Conservation (phyloP, 2,329 filamentous ascomycete genomes). For the Myriangium duriaei region DNA sequence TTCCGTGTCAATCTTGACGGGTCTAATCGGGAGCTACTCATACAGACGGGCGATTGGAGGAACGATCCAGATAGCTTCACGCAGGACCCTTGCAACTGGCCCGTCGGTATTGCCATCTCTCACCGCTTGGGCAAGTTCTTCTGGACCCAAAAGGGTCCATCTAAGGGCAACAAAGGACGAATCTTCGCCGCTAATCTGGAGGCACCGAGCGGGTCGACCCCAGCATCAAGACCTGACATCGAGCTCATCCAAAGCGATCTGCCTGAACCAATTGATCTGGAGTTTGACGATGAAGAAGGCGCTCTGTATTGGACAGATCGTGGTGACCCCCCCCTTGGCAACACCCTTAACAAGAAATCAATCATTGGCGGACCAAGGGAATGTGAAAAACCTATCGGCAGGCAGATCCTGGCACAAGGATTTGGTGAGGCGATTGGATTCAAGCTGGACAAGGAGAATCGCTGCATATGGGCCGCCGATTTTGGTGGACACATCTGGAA, state of each 20-base stretch:
- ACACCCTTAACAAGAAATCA: constrained; percentile 18
- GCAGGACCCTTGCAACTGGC: constrained; percentile 33
- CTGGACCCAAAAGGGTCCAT: constrained; percentile 48
- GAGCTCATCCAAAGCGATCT: constrained; percentile 31
- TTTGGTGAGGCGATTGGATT: constrained; percentile 16
- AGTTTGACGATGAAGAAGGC: constrained; percentile 35
- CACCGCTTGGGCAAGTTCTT: constrained; percentile 34
- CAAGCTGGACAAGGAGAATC: constrained; percentile 10
- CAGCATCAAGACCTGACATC: constrained; percentile 29
- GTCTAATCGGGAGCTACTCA: constrained; percentile 26
- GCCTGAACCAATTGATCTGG: constrained; percentile 47
- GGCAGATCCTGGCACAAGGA: constrained; percentile 15
- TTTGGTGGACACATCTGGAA: constrained; percentile 12
- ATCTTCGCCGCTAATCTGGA: constrained; percentile 40
- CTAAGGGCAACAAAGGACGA: constrained; percentile 38
- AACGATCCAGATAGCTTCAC: no score
- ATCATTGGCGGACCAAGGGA: constrained; percentile 11
- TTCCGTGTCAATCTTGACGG: no score
- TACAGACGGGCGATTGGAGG: constrained; percentile 30
- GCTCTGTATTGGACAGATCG: constrained; percentile 50
- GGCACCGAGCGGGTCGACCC: constrained; percentile 24
- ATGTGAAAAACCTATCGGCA: constrained; percentile 13
- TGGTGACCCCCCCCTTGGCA: no score
- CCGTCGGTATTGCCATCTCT: constrained; percentile 43
- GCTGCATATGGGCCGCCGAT: constrained; percentile 13